These are phyloP conservation scores for Solanum arcanum DNA, from an alignment of 257 asterid species.

Conservation along the genomic window DNA sequence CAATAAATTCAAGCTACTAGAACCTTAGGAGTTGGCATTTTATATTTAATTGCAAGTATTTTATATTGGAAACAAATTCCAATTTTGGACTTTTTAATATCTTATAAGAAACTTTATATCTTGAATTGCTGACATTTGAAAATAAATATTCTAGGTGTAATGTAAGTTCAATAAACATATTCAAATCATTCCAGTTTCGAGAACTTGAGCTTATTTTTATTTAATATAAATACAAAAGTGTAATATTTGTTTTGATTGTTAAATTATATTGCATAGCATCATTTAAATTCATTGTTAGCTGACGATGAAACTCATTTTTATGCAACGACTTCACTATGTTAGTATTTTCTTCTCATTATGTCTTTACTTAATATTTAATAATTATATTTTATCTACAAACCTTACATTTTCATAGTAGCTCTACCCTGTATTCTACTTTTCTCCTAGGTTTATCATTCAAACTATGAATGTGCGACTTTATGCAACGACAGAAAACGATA, in stretches of 20 bases:
- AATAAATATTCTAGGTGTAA: background rate
- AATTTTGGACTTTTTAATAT: background rate
- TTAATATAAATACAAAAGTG: too few species aligned
- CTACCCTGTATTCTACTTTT: background rate
- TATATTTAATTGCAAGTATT: background rate
- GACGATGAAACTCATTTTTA: background rate
- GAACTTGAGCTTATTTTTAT: too few species aligned
- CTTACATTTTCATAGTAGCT: background rate
- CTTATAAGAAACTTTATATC: background rate
- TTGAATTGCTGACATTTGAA: background rate
- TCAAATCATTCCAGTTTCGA: background rate
- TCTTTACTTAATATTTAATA: too few species aligned
- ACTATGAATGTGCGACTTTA: background rate
- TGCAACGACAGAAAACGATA: too few species aligned
- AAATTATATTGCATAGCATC: background rate
- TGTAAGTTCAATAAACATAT: background rate
- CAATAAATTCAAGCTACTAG: background rate
- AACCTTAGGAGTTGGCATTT: background rate
- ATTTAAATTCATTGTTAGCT: too few species aligned
- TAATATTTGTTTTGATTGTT: background rate
- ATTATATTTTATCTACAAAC: too few species aligned
- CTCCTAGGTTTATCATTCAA: background rate
- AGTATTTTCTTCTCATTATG: background rate
- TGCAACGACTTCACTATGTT: background rate
- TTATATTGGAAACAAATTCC: background rate